A percentile compares a stretch with the other conserved stretches of the same genome.
Evolutionary conservation across 2,329 filamentous ascomycete genomes (phyloP).

Genomic region (Keithomyces neogunnii): DNA sequence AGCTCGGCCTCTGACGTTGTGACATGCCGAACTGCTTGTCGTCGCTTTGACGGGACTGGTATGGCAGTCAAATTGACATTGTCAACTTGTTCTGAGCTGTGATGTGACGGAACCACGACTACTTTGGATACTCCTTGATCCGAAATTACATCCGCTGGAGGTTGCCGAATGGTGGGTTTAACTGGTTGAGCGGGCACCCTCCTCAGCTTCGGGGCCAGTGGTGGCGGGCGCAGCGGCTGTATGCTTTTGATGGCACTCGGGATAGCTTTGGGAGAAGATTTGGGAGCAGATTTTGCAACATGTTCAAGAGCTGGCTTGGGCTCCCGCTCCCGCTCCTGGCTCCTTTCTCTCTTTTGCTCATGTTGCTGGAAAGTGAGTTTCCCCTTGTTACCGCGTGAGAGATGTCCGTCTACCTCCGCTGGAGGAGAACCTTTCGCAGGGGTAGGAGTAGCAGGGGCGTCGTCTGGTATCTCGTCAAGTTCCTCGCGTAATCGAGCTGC

Average conservation of each 20-base stretch:
- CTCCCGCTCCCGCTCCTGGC: neutral
- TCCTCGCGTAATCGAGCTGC: conserved; percentile 37
- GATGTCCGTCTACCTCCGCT: neutral
- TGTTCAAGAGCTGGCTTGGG: neutral
- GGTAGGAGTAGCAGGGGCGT: neutral
- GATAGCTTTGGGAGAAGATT: neutral
- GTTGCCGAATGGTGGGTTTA: neutral
- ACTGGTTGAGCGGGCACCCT: neutral
- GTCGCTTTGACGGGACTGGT: conserved; percentile 49
- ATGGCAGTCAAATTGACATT: neutral
- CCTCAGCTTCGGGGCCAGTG: neutral
- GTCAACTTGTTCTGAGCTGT: neutral
- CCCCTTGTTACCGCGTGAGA: neutral
- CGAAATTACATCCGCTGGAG: neutral
- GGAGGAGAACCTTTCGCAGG: neutral
- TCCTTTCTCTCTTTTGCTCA: neutral
- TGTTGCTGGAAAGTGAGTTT: neutral
- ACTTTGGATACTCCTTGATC: neutral
- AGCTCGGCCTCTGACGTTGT: conserved; percentile 55
- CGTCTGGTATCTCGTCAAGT: conserved; percentile 47
- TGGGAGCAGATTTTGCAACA: neutral
- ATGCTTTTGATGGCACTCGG: neutral
- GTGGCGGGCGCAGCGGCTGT: neutral
- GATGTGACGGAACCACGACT: neutral
- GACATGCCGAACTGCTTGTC: conserved; percentile 89